Conservation (phyloP, 495 filamentous ascomycete genomes). For the Oidiodendron maius region DNA sequence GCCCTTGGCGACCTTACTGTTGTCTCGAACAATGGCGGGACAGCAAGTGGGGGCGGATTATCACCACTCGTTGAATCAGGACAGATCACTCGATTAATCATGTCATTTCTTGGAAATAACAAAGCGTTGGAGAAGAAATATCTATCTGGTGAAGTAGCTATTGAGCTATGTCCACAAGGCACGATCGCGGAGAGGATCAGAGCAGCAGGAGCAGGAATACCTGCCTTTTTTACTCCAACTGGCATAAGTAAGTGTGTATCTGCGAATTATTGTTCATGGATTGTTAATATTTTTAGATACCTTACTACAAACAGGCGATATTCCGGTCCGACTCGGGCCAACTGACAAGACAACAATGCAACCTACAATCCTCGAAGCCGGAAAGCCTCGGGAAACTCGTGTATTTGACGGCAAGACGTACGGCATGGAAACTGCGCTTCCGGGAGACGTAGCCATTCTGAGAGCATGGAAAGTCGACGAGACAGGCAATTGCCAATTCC, state of each 20-base stretch:
- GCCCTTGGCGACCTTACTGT: conserved; percentile 49
- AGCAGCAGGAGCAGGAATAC: conserved; percentile 60
- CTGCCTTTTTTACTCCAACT: conserved; percentile 61
- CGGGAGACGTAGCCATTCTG: conserved; percentile 57
- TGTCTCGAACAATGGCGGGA: conserved; percentile 62
- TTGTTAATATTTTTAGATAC: conserved; percentile 34
- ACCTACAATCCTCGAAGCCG: conserved; percentile 40
- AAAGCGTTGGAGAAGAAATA: conserved; percentile 60
- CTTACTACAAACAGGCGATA: conserved; percentile 55
- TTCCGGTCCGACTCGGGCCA: conserved; percentile 47
- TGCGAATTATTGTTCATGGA: not conserved
- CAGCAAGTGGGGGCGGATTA: conserved; percentile 45
- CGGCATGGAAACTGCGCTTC: conserved; percentile 58
- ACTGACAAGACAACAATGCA: conserved; percentile 30
- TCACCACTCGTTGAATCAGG: conserved; percentile 45
- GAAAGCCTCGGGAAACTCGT: conserved; percentile 49
- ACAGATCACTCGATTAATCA: conserved; percentile 53
- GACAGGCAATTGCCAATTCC: conserved; percentile 58
- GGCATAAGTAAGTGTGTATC: conserved; percentile 40
- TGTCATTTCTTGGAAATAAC: conserved; percentile 57
- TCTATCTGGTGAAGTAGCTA: conserved; percentile 52
- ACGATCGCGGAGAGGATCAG: conserved; percentile 58
- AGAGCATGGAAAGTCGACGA: conserved; percentile 60
- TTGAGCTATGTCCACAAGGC: conserved; percentile 61
- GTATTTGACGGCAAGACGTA: conserved; percentile 53